phyloP scores from a whole-genome alignment of 352 stramenopile species.

The Globisporangium lucens region DNA sequence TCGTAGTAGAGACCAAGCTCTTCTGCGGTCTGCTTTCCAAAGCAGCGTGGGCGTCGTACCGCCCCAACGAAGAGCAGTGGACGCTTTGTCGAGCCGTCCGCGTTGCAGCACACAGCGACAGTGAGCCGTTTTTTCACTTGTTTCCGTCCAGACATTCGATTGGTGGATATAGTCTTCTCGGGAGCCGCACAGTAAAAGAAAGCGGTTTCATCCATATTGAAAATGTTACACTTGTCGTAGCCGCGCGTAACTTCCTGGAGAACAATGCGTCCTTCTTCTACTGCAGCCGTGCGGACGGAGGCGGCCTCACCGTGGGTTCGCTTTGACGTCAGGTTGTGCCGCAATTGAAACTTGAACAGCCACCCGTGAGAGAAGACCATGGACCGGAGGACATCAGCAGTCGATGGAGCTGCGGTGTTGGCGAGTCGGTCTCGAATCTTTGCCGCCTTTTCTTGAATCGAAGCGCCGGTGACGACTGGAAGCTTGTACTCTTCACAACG shows the following conservation, averaged over 20 bases:
- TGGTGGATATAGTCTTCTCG: slow-evolving; percentile 2
- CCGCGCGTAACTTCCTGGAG: slow-evolving; percentile 5
- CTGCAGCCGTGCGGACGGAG: too few species aligned
- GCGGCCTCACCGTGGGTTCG: too few species aligned
- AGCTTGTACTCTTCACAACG: too few species aligned
- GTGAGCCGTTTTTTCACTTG: slow-evolving; percentile 11
- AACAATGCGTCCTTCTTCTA: background rate
- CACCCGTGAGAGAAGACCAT: too few species aligned
- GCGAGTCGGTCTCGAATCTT: too few species aligned
- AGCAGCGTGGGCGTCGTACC: background rate
- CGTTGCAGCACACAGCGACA: slow-evolving; percentile 5
- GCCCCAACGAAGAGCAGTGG: slow-evolving; percentile 1
- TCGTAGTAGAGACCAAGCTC: slow-evolving; percentile 6
- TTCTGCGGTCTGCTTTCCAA: background rate
- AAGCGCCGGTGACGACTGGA: too few species aligned
- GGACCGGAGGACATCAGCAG: too few species aligned
- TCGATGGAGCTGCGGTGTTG: too few species aligned
- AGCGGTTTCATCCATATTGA: slow-evolving; percentile 23
- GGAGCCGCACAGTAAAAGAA: slow-evolving; percentile 15
- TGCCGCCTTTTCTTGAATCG: too few species aligned
- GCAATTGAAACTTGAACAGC: too few species aligned
- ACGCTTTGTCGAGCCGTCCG: slow-evolving; percentile 4
- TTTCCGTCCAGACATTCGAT: slow-evolving; percentile 4
- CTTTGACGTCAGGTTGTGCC: too few species aligned
- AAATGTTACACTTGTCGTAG: slow-evolving; percentile 15